Percentiles rank a stretch among this genome's conserved stretches.
Evolutionary conservation across 306 rosid genomes (phyloP).

Genomic region (Quercus cerris): DNA sequence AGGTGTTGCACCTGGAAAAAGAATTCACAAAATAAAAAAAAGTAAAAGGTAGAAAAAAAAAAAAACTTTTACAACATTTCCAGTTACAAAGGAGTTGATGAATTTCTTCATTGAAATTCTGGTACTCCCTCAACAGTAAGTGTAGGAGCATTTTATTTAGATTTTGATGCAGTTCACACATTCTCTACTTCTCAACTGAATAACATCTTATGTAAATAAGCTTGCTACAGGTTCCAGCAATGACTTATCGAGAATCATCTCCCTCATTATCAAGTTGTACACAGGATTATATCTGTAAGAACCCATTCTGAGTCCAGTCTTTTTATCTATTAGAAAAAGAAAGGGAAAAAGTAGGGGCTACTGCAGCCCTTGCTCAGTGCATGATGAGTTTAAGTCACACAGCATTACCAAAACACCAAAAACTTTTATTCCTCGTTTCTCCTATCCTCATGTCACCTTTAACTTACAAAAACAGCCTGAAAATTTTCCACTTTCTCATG

Average conservation of each 20-base stretch:
- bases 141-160: slow-evolving; percentile 13
- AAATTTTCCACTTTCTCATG: neutral
- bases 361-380: neutral
- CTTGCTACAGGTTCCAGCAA: neutral
- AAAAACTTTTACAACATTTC: slow-evolving; percentile 11
- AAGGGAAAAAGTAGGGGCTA: neutral
- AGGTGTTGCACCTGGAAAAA: slow-evolving; percentile 85
- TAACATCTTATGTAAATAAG: neutral
- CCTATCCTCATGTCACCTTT: neutral
- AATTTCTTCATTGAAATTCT: slow-evolving; percentile 13
- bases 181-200: neutral
- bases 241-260: neutral
- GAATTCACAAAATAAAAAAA: neutral
- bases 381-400: neutral
- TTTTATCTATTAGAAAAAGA: no score
- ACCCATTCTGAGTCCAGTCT: neutral
- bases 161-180: slow-evolving; percentile 7
- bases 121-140: slow-evolving; percentile 18
- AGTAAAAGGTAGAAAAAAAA: neutral
- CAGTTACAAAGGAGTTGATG: slow-evolving; percentile 1
- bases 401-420: neutral
- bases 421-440: neutral
- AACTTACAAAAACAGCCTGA: neutral
- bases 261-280: neutral
- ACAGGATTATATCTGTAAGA: neutral